Base-by-base conservation (phyloP, 768 basidiomycete genomes). In the Boletus speciosus region DNA sequence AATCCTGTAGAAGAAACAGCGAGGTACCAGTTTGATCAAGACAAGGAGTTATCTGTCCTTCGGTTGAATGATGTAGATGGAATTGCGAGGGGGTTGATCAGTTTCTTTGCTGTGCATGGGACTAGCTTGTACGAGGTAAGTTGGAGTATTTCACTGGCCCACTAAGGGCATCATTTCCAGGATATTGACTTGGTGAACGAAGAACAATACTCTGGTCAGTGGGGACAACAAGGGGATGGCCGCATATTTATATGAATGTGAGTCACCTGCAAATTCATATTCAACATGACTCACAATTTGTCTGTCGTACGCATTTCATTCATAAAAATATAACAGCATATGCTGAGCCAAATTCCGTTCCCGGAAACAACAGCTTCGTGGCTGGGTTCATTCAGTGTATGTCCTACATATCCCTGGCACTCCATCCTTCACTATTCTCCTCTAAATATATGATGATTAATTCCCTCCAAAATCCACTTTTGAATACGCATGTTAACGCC, bases 181-280 rank as follows among this genome's bases (percentile, higher is more conserved):
- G 10, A 8, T 48, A 11, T 41, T 59, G 34, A 61, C 41, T 0
- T 7, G 14, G 34, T 16, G 35, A 40, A 6, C 19, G 27, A 58
- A 90, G 86, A 92, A 91, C 65, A 91, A 90, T 58, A 90, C 88
- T 1, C 73, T 90, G n/a, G 79, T 91, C 31, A 90, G 87, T 67
- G 71, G 78, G 4, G 90, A 91, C 69, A 91, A 91, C 74, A 91
- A 92, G 67, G 90, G 90, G 38, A 90, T 91, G 87, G 88, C 89
- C 4, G 88, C 88, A 8, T 85, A 81, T 67, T 66, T 90, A 16
- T 92, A 88, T 56, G 90, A 91, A 76, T 72, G 85, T 86, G 54
- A 47, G 78, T 52, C 1, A 47, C 37, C 16, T 9, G 29, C 23
- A n/a, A 29, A 46, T 49, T 47, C 16, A 14, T 32, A 31, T 21